phyloP scores from a whole-genome alignment of 208 protist genomes.

The Acanthamoeba sp. region DNA sequence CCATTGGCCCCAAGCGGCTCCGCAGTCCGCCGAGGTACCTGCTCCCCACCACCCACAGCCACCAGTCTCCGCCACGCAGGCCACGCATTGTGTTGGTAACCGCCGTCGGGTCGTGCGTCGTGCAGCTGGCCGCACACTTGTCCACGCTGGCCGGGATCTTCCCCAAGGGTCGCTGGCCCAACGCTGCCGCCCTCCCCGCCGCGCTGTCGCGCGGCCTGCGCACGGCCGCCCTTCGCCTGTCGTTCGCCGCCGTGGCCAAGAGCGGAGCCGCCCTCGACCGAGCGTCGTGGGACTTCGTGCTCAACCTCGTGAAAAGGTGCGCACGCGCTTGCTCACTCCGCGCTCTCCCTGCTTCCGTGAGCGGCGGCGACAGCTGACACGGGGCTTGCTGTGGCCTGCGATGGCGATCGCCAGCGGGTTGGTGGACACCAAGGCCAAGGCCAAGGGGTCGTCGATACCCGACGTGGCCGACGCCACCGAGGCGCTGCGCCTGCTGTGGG shows the following conservation, averaged over 20 bases:
- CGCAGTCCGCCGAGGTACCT: background rate
- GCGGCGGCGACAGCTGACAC: too few relatives aligned
- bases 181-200: background rate
- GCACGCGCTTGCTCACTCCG: background rate
- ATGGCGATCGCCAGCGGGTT: too few relatives aligned
- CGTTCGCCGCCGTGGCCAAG: background rate
- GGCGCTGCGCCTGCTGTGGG: background rate
- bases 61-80: too few relatives aligned
- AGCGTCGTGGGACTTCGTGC: constrained; percentile 43
- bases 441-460: constrained; percentile 2
- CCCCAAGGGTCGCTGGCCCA: constrained; percentile 59
- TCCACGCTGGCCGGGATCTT: background rate
- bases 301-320: constrained; percentile 11
- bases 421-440: constrained; percentile 58
- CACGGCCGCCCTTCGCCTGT: background rate
- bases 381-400: too few relatives aligned
- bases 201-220: constrained; percentile 27
- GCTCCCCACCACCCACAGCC: background rate
- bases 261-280: background rate
- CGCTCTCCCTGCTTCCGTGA: background rate
- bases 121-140: background rate
- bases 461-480: constrained; percentile 17
- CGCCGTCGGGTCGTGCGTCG: background rate
- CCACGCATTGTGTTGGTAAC: background rate
- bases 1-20: background rate